Evolutionary conservation across 352 stramenopile genomes (phyloP).

Genomic region (Thraustotheca clavata): DNA sequence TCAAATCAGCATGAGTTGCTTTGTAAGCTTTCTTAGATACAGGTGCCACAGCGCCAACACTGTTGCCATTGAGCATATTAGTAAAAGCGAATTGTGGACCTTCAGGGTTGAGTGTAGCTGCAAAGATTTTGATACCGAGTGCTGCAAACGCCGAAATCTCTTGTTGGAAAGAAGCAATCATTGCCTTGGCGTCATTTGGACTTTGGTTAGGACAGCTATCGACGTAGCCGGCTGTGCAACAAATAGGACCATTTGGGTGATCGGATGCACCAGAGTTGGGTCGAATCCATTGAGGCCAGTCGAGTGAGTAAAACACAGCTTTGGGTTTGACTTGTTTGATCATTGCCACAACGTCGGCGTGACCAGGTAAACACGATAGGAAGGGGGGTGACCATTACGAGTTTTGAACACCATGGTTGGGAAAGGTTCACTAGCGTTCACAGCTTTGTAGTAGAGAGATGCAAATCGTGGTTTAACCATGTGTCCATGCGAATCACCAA

Average conservation of each 20-base stretch:
- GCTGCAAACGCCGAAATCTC: neutral
- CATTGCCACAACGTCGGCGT: neutral
- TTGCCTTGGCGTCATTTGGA: neutral
- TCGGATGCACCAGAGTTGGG: neutral
- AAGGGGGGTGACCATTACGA: neutral
- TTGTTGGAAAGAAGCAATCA: neutral
- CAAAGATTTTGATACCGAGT: constrained; percentile 19
- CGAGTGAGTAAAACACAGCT: constrained; percentile 1
- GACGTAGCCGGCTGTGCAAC: constrained; percentile 1
- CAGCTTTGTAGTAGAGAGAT: constrained; percentile 1
- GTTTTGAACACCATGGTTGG: constrained; percentile 17
- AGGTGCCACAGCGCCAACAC: neutral
- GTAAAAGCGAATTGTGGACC: constrained; percentile 1
- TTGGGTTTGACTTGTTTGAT: constrained; percentile 9
- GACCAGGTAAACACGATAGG: neutral
- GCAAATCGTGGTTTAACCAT: constrained; percentile 12
- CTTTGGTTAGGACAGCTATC: constrained; percentile 6
- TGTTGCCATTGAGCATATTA: constrained; percentile 13
- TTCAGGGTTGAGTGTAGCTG: constrained; percentile 16
- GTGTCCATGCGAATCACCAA: constrained; percentile 8
- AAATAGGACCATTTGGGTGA: neutral
- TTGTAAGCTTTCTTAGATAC: neutral
- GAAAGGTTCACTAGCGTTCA: neutral
- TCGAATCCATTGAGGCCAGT: constrained; percentile 11
- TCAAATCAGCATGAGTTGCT: neutral